A percentile compares a stretch with the other conserved stretches of the same genome.
Conservation (phyloP, 129 eudicot species). For the Glebionis coronaria region DNA sequence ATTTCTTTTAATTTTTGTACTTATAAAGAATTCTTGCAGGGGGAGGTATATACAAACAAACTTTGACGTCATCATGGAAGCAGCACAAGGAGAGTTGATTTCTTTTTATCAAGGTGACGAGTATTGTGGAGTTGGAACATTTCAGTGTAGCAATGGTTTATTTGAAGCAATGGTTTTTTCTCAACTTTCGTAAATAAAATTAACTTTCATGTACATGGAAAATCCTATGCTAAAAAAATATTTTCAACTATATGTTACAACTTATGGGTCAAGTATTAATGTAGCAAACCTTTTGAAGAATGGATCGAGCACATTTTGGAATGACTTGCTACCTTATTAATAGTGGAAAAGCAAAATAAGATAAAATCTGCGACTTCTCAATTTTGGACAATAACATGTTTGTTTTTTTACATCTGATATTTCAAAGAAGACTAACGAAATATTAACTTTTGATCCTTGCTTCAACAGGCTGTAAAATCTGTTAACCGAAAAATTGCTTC, state of each 20-base stretch:
- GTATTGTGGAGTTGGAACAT: no score
- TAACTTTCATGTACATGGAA: no score
- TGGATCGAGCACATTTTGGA: neutral
- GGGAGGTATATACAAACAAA: conserved; percentile 91
- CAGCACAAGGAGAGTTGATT: conserved; percentile 79
- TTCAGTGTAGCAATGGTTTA: neutral
- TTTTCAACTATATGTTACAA: no score
- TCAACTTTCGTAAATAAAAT: no score
- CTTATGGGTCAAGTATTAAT: no score
- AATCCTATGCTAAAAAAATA: no score
- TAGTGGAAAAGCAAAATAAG: neutral
- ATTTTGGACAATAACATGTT: no score
- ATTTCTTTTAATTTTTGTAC: neutral
- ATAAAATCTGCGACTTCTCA: no score
- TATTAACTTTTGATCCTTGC: no score
- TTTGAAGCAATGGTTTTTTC: neutral
- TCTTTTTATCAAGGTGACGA: conserved; percentile 5
- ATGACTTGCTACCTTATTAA: neutral
- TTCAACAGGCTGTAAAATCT: no score
- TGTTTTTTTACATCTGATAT: no score
- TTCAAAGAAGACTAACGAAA: neutral
- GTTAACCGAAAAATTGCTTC: neutral
- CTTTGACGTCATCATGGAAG: conserved; percentile 83
- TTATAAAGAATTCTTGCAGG: conserved; percentile 51
- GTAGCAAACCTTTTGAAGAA: no score